Conservation (phyloP, 2,329 filamentous ascomycete species). For the Aspergillus sclerotialis region DNA sequence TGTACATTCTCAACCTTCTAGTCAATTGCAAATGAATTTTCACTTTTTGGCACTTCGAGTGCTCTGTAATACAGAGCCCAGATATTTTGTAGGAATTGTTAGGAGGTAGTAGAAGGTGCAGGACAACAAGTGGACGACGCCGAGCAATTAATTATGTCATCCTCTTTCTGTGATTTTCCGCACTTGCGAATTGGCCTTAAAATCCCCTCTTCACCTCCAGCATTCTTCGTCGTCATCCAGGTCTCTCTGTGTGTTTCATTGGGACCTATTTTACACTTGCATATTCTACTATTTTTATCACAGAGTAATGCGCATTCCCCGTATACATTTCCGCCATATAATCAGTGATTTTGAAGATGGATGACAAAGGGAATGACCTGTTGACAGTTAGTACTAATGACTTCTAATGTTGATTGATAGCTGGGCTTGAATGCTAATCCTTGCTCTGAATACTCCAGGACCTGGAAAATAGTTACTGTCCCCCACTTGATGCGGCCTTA, state of each 20-base stretch:
- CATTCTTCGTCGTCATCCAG: neutral
- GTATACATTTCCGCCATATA: conserved; percentile 2
- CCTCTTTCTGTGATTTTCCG: too few species aligned
- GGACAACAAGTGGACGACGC: too few species aligned
- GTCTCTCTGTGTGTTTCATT: neutral
- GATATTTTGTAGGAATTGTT: too few species aligned
- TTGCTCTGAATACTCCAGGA: conserved; percentile 17
- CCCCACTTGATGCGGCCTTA: conserved; percentile 68
- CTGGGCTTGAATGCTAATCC: neutral
- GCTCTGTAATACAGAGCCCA: too few species aligned
- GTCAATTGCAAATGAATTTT: too few species aligned
- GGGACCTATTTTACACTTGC: neutral
- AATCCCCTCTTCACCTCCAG: too few species aligned
- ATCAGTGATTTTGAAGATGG: conserved; percentile 8
- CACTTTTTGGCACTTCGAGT: too few species aligned
- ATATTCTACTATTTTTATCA: neutral
- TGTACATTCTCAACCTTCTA: too few species aligned
- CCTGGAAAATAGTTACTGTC: conserved; percentile 62
- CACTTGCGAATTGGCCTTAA: too few species aligned
- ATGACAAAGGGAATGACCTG: conserved; percentile 3
- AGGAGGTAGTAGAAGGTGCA: too few species aligned
- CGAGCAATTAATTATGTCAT: too few species aligned
- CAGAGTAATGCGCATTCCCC: conserved; percentile 2
- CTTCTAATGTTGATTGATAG: neutral
- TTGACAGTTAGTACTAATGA: conserved; percentile 4